Evolutionary conservation across 164 flowering plant species (phyloP).

Genomic region (Chimonanthus salicifolius): DNA sequence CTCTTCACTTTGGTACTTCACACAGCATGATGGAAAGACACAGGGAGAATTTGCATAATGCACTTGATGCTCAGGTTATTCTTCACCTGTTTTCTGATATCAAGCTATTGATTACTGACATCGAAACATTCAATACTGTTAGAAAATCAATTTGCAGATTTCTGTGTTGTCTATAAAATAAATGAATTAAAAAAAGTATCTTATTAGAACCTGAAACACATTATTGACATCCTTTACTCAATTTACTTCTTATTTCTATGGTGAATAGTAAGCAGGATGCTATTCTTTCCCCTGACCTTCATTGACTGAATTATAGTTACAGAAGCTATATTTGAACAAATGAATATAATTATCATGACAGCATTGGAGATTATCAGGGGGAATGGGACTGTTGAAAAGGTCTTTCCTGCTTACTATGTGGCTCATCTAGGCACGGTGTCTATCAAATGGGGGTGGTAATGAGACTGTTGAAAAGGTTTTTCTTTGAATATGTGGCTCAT

Average conservation of each 20-base stretch:
- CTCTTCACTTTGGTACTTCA: constrained; percentile 53
- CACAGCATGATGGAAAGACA: constrained; percentile 54
- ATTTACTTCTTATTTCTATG: neutral
- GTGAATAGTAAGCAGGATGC: neutral
- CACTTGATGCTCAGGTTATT: constrained; percentile 54
- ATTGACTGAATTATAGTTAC: neutral
- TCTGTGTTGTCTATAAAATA: neutral
- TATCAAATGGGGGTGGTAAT: too few species aligned
- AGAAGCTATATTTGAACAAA: too few species aligned
- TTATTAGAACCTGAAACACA: neutral
- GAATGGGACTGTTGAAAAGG: too few species aligned
- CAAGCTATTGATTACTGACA: neutral
- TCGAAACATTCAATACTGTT: neutral
- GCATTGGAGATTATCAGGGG: neutral
- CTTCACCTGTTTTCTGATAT: neutral
- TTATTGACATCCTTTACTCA: neutral
- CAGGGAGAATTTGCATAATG: constrained; percentile 41
- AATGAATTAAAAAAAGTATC: too few species aligned
- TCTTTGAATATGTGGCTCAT: too few species aligned
- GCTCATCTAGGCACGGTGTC: too few species aligned
- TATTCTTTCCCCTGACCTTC: neutral
- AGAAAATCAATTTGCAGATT: neutral
- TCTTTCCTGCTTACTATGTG: too few species aligned
- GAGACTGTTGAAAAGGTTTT: too few species aligned
- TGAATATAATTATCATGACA: neutral